Conservation (phyloP, 176 grass and related monocot genomes). For the Carex littledalei region DNA sequence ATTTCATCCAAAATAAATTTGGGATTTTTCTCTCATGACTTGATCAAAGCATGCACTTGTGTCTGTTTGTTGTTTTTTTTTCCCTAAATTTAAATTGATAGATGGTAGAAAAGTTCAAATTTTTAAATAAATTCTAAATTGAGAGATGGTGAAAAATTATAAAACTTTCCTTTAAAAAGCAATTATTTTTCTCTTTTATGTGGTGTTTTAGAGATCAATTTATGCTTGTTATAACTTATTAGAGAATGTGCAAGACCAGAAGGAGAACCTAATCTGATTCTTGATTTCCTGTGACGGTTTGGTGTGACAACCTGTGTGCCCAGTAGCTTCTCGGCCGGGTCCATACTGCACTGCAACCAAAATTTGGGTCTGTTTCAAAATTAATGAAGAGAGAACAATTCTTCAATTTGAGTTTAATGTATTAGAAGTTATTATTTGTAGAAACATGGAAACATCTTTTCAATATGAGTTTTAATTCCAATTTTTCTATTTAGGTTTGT, state of each 20-base stretch:
- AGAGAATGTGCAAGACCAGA: background rate
- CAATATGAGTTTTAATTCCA: too few species aligned
- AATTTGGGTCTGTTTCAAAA: background rate
- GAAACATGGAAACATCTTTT: background rate
- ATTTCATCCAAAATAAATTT: background rate
- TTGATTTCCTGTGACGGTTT: background rate
- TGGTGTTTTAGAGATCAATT: background rate
- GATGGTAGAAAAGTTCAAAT: background rate
- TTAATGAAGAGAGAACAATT: background rate
- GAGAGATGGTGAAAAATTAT: background rate
- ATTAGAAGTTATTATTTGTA: background rate
- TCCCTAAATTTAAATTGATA: background rate
- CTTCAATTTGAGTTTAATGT: background rate
- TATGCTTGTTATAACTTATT: background rate
- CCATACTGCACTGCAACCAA: background rate
- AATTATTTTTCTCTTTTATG: background rate
- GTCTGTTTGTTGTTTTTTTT: background rate
- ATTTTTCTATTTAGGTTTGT: slow-evolving; percentile 7
- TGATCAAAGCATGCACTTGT: background rate
- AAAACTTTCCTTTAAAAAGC: background rate
- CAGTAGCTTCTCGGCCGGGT: background rate
- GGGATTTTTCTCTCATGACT: background rate
- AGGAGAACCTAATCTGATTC: background rate
- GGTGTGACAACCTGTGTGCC: background rate
- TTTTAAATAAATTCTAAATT: background rate